A percentile compares a stretch with the other conserved stretches of the same genome.
phyloP scores from a whole-genome alignment of 2,329 filamentous ascomycete genomes.

The Teratosphaeria nubilosa region DNA sequence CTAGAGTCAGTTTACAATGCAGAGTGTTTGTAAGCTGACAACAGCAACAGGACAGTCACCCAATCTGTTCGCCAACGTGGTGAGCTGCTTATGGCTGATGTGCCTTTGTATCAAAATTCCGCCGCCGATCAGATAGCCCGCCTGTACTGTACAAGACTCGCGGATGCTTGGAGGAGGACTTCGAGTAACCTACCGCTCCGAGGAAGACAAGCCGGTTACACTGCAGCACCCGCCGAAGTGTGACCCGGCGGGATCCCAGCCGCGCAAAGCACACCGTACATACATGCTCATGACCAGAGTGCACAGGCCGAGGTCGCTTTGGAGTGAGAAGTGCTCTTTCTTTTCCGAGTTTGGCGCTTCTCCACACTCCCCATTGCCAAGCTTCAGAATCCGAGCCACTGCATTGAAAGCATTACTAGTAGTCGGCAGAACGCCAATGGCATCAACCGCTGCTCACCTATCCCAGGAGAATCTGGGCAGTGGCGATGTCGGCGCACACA shows the following conservation, averaged over 20 bases:
- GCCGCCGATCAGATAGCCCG: background rate
- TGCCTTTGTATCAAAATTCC: background rate
- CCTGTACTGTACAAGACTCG: background rate
- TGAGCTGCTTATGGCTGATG: background rate
- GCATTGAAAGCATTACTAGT: no score
- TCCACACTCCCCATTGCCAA: background rate
- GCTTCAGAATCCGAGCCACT: background rate
- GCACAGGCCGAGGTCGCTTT: background rate
- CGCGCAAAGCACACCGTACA: background rate
- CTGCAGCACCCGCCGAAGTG: background rate
- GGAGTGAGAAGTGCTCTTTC: background rate
- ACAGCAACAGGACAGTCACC: background rate
- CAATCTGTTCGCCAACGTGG: background rate
- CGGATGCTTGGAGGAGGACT: background rate
- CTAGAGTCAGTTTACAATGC: background rate
- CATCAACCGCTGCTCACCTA: no score
- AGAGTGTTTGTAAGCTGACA: background rate
- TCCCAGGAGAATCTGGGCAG: background rate
- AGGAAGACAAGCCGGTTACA: background rate
- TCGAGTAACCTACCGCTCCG: background rate
- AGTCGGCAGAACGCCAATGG: no score
- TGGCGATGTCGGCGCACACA: background rate
- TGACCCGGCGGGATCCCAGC: no score
- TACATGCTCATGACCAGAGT: background rate
- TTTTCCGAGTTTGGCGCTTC: background rate